Evolutionary conservation across 2,329 filamentous ascomycete genomes (phyloP), one percentile per base, ranked within the genome.

Genomic region (Botrytis byssoidea): DNA sequence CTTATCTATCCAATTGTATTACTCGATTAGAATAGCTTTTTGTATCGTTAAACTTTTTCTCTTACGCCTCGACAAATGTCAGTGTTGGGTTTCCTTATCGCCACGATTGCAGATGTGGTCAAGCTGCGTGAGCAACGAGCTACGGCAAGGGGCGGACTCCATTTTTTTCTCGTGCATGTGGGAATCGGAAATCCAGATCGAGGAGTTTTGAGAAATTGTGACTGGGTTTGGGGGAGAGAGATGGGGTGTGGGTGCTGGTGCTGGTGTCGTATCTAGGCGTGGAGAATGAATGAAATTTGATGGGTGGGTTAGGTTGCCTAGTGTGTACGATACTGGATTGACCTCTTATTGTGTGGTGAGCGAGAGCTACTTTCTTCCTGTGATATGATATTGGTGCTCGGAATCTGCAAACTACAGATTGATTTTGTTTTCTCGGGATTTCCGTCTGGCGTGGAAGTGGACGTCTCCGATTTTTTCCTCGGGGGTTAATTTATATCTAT

Each of bases 1-100:
- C 48, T 69, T 69, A 69, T 69, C 66, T 42, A 69, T 57, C 66
- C 66, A 68, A 68, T 68, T 29, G 65, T 55, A 20, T 69, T 69
- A 55, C 65, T 57, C 48, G 48, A 59, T 69, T 4, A 14, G 35
- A 57, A 48, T 48, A 37, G 35, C 25, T 66, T 65, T 44, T n/a
- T 18, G 25, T 18, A 29, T 57, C 51, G 16, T 57, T 8, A 57
- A 29, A 29, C n/a, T 57, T 57, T 57, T 66, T 35, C 44, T 37
- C 22, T 66, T 48, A 51, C 42, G 22, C 29, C 46, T 40, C 44
- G 25, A 25, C 35, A 68, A 68, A 40, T 68, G 32, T 35, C 20
- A 51, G 8, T n/a, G 48, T 55, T 55, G 25, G 48, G 48, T 55
- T 55, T 55, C 25, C 46, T 68, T 68, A 68, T 68, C 65, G 25